phyloP scores from a whole-genome alignment of 768 basidiomycete genomes.

The Rickenella mellea region DNA sequence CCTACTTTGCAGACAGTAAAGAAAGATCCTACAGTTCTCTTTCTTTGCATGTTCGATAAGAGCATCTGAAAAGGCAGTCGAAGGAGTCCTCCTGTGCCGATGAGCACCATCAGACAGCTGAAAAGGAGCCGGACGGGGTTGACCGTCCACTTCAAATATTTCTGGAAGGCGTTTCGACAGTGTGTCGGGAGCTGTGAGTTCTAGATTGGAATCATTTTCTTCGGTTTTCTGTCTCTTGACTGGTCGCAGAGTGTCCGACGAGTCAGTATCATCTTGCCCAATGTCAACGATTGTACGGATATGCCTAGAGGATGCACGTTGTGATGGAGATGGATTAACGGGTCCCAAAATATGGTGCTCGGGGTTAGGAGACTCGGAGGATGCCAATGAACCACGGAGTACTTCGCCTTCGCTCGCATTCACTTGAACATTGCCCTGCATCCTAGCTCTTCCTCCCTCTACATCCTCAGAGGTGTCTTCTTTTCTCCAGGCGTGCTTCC shows the following conservation, averaged over 20 bases:
- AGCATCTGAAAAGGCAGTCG: too few relatives aligned
- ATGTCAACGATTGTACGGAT: too few relatives aligned
- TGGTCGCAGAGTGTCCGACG: background rate
- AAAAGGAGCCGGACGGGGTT: too few relatives aligned
- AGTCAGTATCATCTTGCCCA: background rate
- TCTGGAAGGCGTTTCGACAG: constrained; percentile 28
- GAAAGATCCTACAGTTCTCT: constrained; percentile 26
- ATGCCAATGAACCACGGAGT: constrained; percentile 3
- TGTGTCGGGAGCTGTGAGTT: constrained; percentile 13
- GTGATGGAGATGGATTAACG: background rate
- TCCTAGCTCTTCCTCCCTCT: too few relatives aligned
- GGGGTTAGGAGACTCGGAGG: background rate
- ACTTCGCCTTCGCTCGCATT: background rate
- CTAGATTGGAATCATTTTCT: background rate
- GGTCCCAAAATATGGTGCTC: background rate
- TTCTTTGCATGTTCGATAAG: constrained; percentile 22
- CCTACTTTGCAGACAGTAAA: too few relatives aligned
- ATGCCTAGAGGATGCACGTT: too few relatives aligned
- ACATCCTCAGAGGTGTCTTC: constrained; percentile 13
- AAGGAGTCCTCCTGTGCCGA: too few relatives aligned
- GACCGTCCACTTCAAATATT: constrained; percentile 17
- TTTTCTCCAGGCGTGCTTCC: constrained; percentile 41
- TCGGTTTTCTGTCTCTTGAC: background rate
- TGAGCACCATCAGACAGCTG: too few relatives aligned
- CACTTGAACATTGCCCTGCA: constrained; percentile 1